A percentile compares a stretch with the other conserved stretches of the same genome.
These are phyloP conservation scores for Leptographium galeiforme DNA, from an alignment of 2,329 filamentous ascomycete species.

Conservation along the genomic window DNA sequence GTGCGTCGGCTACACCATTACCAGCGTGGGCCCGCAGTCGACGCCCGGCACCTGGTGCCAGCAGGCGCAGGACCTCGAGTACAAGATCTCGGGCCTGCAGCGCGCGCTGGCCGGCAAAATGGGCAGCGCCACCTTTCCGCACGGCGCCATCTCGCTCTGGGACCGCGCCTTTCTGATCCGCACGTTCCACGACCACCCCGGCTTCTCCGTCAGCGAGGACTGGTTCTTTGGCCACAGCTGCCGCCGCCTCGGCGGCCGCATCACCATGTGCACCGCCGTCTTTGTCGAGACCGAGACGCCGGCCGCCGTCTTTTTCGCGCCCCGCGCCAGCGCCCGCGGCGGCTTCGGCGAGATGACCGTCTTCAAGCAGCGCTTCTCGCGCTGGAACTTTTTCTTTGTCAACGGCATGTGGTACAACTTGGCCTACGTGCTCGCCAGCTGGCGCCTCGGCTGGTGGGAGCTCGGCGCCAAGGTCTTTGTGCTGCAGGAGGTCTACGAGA, in stretches of 20 bases:
- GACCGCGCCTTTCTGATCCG: constrained; percentile 1
- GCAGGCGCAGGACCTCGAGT: constrained; percentile 6
- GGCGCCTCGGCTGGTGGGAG: constrained; percentile 4
- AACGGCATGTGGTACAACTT: constrained; percentile 6
- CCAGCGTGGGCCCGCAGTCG: constrained; percentile 1
- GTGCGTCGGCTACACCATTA: constrained; percentile 6
- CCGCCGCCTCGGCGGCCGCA: constrained; percentile 4
- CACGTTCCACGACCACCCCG: constrained; percentile 4
- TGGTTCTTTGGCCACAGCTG: constrained; percentile 7
- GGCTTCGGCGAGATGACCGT: constrained; percentile 7
- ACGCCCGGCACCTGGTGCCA: constrained; percentile 1
- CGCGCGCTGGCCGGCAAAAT: constrained; percentile 2
- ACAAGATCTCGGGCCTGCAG: constrained; percentile 6
- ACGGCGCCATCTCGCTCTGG: constrained; percentile 6
- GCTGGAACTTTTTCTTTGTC: constrained; percentile 7
- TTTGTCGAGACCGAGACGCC: constrained; percentile 5
- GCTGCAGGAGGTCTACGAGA: constrained; percentile 5
- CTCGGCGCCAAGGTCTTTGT: constrained; percentile 5
- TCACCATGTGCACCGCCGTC: constrained; percentile 5
- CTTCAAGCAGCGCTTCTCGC: constrained; percentile 3
- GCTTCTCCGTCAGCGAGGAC: constrained; percentile 5
- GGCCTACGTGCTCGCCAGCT: constrained; percentile 3
- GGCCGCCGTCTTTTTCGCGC: neutral
- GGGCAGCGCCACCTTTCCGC: constrained; percentile 4
- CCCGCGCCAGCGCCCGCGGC: neutral